phyloP scores from a whole-genome alignment of 371 early-diverging fungal species.

The Mortierella sp. region DNA sequence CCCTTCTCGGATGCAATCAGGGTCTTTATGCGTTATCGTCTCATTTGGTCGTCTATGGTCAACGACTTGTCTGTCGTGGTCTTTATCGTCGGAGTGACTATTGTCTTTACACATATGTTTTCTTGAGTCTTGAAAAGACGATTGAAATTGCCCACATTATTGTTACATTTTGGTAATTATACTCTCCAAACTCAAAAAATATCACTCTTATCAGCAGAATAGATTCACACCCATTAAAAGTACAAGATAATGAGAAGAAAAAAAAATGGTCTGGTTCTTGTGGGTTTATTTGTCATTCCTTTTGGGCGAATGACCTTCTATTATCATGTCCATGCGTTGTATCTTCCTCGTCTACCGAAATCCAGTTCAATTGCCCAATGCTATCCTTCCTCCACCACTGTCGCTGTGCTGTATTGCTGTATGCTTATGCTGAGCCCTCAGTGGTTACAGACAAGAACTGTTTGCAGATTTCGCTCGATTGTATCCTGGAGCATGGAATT shows the following conservation, averaged over 20 bases:
- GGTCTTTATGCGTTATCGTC: slow-evolving; percentile 69
- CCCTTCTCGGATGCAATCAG: slow-evolving; percentile 64
- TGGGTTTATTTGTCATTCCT: neutral
- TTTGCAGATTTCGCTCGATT: slow-evolving; percentile 66
- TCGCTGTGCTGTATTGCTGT: neutral
- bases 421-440: slow-evolving; percentile 30
- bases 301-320: neutral
- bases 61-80: slow-evolving; percentile 69
- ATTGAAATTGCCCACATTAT: slow-evolving; percentile 1
- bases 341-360: neutral
- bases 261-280: neutral
- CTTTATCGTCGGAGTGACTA: slow-evolving; percentile 67
- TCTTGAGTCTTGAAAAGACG: slow-evolving; percentile 11
- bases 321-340: neutral
- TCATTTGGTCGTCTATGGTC: slow-evolving; percentile 68
- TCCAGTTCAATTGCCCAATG: too few relatives aligned
- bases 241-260: neutral
- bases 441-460: slow-evolving; percentile 61
- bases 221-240: neutral
- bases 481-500: slow-evolving; percentile 65
- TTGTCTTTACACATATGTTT: slow-evolving; percentile 45
- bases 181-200: neutral
- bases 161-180: neutral
- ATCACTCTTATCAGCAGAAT: neutral
- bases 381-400: neutral